Percentiles rank a stretch among this genome's conserved stretches.
These are phyloP conservation scores for Boletellus deceptivus DNA, from an alignment of 1,284 basidiomycete genomes.

Conservation along the genomic window DNA sequence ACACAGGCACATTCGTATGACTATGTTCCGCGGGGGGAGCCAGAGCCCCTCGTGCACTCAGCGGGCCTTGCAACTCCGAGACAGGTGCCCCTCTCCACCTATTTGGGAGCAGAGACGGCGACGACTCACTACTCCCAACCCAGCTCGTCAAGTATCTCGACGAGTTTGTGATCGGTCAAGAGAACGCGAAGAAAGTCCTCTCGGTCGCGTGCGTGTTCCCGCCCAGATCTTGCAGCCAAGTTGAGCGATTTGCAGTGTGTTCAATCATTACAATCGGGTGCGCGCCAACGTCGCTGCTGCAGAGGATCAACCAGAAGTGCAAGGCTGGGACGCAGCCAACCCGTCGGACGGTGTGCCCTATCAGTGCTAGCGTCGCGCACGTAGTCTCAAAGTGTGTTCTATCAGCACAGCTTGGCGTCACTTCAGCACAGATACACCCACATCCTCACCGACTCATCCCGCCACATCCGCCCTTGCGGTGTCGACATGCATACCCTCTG, in stretches of 20 bases:
- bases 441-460: conserved; percentile 39
- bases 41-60: conserved; percentile 31
- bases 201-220: conserved; percentile 75
- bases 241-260: conserved; percentile 57
- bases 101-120: background rate
- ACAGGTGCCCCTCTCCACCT: conserved; percentile 46
- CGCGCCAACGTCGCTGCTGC: conserved; percentile 58
- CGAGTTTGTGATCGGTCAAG: conserved; percentile 91
- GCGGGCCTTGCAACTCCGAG: conserved; percentile 64
- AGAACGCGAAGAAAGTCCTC: conserved; percentile 88
- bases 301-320: conserved; percentile 42
- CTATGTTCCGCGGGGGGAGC: conserved; percentile 34
- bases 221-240: conserved; percentile 7
- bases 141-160: conserved; percentile 87
- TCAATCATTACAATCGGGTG: conserved; percentile 88
- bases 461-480: conserved; percentile 40
- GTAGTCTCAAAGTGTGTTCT: background rate
- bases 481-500: conserved; percentile 47
- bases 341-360: conserved; percentile 35
- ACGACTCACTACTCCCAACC: conserved; percentile 9
- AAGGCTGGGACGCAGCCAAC: conserved; percentile 29
- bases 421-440: conserved; percentile 58
- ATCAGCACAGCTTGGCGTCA: conserved; percentile 40
- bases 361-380: background rate
- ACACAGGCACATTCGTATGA: conserved; percentile 46